Conservation (phyloP, 208 protist genomes). For the Phytomonas francai region DNA sequence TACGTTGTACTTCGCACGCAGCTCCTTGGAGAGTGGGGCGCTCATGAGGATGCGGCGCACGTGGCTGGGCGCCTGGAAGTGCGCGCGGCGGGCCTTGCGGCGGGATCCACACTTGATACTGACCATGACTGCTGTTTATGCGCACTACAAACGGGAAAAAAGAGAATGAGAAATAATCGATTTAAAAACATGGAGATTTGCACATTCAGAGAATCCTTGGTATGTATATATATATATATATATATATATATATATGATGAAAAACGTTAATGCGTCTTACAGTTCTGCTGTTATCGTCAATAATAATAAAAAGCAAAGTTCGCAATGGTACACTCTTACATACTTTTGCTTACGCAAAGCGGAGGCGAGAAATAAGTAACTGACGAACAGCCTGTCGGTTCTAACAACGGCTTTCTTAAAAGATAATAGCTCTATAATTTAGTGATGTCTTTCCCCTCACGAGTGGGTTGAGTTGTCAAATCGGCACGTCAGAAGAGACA, state of each 20-base stretch:
- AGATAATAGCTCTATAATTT: background rate
- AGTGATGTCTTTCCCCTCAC: background rate
- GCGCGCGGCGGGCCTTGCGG: constrained; percentile 97
- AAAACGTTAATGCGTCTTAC: background rate
- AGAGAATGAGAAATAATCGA: background rate
- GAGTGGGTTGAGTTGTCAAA: background rate
- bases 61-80: constrained; percentile 97
- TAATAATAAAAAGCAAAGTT: constrained; percentile 6
- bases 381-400: background rate
- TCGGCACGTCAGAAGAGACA: constrained; percentile 30
- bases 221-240: background rate
- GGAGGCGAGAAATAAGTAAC: background rate
- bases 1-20: constrained; percentile 98
- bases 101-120: constrained; percentile 88
- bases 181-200: background rate
- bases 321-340: constrained; percentile 3
- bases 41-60: constrained; percentile 97
- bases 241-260: background rate
- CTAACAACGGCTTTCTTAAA: background rate
- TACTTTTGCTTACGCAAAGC: background rate
- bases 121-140: constrained; percentile 35
- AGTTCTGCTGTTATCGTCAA: background rate
- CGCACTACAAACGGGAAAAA: constrained; percentile 8
- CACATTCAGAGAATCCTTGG: background rate
- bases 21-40: constrained; percentile 97